Evolutionary conservation across 2,329 filamentous ascomycete species (phyloP).

Genomic region (Daldinia sp.): DNA sequence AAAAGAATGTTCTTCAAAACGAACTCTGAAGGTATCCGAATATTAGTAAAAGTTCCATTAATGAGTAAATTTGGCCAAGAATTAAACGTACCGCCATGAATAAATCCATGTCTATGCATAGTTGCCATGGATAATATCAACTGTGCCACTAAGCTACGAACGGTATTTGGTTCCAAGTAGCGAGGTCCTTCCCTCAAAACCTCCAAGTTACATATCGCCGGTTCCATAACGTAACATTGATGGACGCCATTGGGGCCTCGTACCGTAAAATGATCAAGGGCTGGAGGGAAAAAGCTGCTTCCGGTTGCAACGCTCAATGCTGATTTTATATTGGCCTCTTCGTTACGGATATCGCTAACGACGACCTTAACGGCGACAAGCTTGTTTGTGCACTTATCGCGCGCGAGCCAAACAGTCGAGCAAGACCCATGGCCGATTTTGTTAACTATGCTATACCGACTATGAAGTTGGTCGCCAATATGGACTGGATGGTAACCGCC

Average conservation of each 20-base stretch:
- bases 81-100: not conserved
- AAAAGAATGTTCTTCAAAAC: not conserved
- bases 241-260: not conserved
- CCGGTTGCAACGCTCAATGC: not conserved
- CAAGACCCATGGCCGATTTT: not conserved
- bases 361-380: not conserved
- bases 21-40: not conserved
- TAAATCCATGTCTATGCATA: not conserved
- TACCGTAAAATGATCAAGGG: not conserved
- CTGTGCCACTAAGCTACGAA: not conserved
- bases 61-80: not conserved
- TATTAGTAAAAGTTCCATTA: not conserved
- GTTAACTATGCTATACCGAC: not conserved
- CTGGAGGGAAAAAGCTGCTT: not conserved
- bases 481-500: not conserved
- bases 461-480: not conserved
- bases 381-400: not conserved
- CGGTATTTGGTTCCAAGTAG: not conserved
- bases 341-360: no score
- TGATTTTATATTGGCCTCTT: not conserved
- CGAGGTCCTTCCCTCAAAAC: not conserved
- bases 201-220: not conserved
- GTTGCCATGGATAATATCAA: not conserved
- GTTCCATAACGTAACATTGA: not conserved
- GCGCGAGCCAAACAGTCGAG: not conserved